A percentile compares a stretch with the other conserved stretches of the same genome.
These are phyloP conservation scores for Aspergillus sp. DNA, from an alignment of 2,329 filamentous ascomycete genomes.

Conservation along the genomic window DNA sequence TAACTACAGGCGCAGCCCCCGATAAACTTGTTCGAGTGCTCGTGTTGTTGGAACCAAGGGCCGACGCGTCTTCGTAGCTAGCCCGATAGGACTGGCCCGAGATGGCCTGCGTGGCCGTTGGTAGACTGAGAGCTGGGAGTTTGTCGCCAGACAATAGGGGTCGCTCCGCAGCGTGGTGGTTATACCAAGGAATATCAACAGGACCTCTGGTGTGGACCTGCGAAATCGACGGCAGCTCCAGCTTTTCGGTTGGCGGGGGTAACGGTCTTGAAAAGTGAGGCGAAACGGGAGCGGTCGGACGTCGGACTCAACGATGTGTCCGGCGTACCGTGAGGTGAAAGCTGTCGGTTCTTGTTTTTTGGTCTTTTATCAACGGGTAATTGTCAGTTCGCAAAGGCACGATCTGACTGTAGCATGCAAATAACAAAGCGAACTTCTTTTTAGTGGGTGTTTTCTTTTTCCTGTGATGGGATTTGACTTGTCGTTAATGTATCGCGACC, in stretches of 20 bases:
- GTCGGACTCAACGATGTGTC: constrained; percentile 26
- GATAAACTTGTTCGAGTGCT: constrained; percentile 60
- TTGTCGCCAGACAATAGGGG: constrained; percentile 71
- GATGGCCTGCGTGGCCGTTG: constrained; percentile 64
- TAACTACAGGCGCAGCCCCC: constrained; percentile 51
- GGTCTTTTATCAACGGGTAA: not conserved
- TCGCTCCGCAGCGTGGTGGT: constrained; percentile 65
- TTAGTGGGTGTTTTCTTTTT: not conserved
- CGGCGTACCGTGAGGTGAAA: constrained; percentile 22
- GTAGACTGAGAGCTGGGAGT: constrained; percentile 69
- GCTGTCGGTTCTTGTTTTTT: not conserved
- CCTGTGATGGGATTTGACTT: constrained; percentile 7
- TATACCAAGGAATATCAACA: constrained; percentile 70
- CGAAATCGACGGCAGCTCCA: constrained; percentile 88
- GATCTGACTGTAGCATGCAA: constrained; percentile 12
- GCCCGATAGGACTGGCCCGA: constrained; percentile 74
- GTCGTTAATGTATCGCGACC: constrained; percentile 7
- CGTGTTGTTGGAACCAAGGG: constrained; percentile 49
- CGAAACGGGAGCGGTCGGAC: constrained; percentile 15
- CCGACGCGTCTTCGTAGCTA: constrained; percentile 68
- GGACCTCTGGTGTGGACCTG: constrained; percentile 79
- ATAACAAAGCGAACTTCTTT: not conserved
- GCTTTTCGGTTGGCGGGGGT: constrained; percentile 71
- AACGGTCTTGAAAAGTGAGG: constrained; percentile 30
- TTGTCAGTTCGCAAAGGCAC: not conserved